Conservation (phyloP, 2,329 filamentous ascomycete species). For the Mycosphaerella sp. region DNA sequence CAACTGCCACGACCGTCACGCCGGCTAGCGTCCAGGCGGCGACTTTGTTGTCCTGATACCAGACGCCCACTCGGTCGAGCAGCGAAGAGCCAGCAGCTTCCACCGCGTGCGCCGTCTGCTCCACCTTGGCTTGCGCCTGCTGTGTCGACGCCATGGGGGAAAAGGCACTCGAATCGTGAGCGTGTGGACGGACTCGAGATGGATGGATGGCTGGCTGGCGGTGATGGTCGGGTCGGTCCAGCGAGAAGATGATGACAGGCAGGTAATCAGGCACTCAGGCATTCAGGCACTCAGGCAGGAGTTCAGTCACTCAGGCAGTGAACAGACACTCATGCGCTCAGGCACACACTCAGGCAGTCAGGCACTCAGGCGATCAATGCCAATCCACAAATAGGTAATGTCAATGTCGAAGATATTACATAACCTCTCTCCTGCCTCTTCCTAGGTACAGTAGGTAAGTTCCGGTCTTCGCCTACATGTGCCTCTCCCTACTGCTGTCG, state of each 20-base stretch:
- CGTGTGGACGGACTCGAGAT: slow-evolving; percentile 9
- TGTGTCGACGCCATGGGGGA: slow-evolving; percentile 16
- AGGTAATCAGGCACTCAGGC: too few relatives aligned
- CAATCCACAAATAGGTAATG: too few relatives aligned
- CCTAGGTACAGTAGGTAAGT: too few relatives aligned
- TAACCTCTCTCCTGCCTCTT: too few relatives aligned
- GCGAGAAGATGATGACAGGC: slow-evolving; percentile 5
- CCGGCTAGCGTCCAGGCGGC: slow-evolving; percentile 95
- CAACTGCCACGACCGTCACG: slow-evolving; percentile 84
- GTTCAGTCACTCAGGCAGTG: too few relatives aligned
- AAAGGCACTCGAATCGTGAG: neutral
- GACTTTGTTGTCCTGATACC: slow-evolving; percentile 93
- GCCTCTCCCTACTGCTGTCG: too few relatives aligned
- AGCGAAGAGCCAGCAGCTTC: slow-evolving; percentile 57
- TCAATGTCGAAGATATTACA: too few relatives aligned
- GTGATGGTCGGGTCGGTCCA: neutral
- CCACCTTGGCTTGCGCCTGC: slow-evolving; percentile 17
- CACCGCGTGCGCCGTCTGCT: slow-evolving; percentile 26
- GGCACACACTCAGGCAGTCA: too few relatives aligned
- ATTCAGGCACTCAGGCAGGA: too few relatives aligned
- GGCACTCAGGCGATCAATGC: too few relatives aligned
- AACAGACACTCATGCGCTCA: too few relatives aligned
- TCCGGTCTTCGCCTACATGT: too few relatives aligned
- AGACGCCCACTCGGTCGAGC: slow-evolving; percentile 84
- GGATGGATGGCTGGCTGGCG: slow-evolving; percentile 1